These are phyloP conservation scores for Diaporthe destruens DNA, from an alignment of 2,329 filamentous ascomycete genomes.

Conservation along the genomic window DNA sequence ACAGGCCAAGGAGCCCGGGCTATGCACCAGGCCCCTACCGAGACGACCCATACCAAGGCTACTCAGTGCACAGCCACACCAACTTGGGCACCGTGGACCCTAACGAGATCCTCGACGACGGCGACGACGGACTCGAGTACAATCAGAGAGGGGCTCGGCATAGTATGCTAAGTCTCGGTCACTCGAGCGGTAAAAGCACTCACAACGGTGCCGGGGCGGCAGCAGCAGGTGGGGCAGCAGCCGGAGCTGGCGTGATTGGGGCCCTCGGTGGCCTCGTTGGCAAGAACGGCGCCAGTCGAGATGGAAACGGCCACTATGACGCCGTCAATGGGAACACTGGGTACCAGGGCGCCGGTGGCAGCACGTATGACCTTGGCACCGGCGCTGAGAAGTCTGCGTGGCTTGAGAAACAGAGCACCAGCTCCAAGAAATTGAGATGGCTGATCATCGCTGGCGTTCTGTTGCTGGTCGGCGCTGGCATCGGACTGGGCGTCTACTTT, in stretches of 20 bases:
- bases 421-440: conserved; percentile 77
- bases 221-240: conserved; percentile 61
- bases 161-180: conserved; percentile 71
- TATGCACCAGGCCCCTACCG: conserved; percentile 60
- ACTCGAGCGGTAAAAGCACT: conserved; percentile 57
- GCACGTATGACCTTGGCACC: conserved; percentile 50
- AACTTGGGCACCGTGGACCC: conserved; percentile 77
- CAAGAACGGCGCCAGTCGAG: conserved; percentile 46
- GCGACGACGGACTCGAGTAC: conserved; percentile 83
- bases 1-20: conserved; percentile 61
- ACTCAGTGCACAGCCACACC: conserved; percentile 62
- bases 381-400: conserved; percentile 75
- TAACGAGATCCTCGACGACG: conserved; percentile 85
- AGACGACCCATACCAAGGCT: conserved; percentile 77
- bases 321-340: conserved; percentile 59
- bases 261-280: conserved; percentile 56
- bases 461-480: conserved; percentile 75
- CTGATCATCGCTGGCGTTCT: conserved; percentile 74
- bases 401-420: conserved; percentile 69
- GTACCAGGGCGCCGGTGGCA: conserved; percentile 49
- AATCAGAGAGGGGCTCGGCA: conserved; percentile 60
- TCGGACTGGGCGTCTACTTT: conserved; percentile 81
- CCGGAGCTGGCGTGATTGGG: conserved; percentile 56
- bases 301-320: conserved; percentile 67
- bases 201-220: conserved; percentile 56